Base-by-base conservation (phyloP, 768 basidiomycete species). In the Suillus discolor region DNA sequence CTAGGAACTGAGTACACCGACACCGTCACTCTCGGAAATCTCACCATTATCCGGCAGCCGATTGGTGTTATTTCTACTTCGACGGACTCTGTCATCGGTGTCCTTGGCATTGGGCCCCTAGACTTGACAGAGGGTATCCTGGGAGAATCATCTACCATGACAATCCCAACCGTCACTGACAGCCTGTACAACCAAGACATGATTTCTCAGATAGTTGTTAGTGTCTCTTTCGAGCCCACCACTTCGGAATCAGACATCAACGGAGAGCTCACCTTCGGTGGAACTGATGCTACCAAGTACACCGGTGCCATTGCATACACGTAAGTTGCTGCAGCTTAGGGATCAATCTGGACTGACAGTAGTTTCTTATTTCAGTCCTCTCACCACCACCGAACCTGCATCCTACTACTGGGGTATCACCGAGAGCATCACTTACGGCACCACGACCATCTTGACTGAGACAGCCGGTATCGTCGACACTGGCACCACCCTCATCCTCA, bases 151-250 rank as follows among this genome's bases (percentile, higher is more conserved):
- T 6, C 34, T 6, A 0, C 2, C 8, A 20, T 20, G 44, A 45
- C 47, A 12, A 13, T 49, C 47, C 47, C n/a, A 12, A 87, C 88
- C 3, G 85, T 91, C 38, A 85, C 84, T 13, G 84, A 87, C 69
- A 88, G 85, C 70, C 75, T 84, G 16, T 84, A 80, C 71, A 47
- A 63, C 11, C 75, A 78, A 47, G 82, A 82, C 7, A 64, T 69
- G 2, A 86, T 86, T 65, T 60, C 71, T n/a, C 57, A 77, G 31
- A 71, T 84, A 64, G 68, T 78, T 38, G 77, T 89, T 66, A 81
- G 84, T 34, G 78, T 89, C 63, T 87, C 80, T 38, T 88, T 85
- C 70, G 77, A 78, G 39, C 87, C 87, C 36, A 85, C 78, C 34
- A 65, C 67, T 16, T 44, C 62, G 25, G 15, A 51, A 25, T 12